Conservation (phyloP, 345 rosid species). For the Eucalyptus curtisii region DNA sequence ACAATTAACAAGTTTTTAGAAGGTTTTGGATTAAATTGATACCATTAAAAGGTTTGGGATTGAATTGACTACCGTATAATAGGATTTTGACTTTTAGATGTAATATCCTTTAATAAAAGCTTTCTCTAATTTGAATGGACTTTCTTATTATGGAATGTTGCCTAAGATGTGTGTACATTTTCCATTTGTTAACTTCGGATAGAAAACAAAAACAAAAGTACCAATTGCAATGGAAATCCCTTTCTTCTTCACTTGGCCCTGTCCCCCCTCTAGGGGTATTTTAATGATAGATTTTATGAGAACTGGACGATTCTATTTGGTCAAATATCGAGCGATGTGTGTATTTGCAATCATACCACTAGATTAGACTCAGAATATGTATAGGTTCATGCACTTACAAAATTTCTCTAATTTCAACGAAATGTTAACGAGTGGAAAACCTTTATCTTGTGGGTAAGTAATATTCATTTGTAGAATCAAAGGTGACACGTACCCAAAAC, state of each 20-base stretch:
- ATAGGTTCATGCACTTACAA: background rate
- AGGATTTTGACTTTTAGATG: background rate
- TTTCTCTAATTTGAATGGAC: background rate
- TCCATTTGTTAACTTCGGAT: background rate
- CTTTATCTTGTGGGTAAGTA: background rate
- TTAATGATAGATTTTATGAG: background rate
- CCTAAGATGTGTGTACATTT: background rate
- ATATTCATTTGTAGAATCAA: background rate
- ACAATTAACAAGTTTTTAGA: background rate
- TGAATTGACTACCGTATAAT: accelerated
- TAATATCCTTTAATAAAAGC: background rate
- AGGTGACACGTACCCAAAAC: background rate
- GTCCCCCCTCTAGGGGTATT: background rate
- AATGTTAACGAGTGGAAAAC: background rate
- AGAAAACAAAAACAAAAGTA: background rate
- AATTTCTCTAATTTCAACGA: background rate
- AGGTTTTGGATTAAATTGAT: accelerated
- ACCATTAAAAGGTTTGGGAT: accelerated
- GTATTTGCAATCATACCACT: background rate
- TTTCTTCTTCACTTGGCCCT: background rate
- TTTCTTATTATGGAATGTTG: background rate
- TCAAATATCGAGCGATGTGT: background rate
- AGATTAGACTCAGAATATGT: background rate
- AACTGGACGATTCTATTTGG: background rate
- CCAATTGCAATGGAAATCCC: background rate